Evolutionary conservation across 2,329 filamentous ascomycete species (phyloP), one percentile per base, ranked within the genome.

Genomic region (Elsinoe ampelina): DNA sequence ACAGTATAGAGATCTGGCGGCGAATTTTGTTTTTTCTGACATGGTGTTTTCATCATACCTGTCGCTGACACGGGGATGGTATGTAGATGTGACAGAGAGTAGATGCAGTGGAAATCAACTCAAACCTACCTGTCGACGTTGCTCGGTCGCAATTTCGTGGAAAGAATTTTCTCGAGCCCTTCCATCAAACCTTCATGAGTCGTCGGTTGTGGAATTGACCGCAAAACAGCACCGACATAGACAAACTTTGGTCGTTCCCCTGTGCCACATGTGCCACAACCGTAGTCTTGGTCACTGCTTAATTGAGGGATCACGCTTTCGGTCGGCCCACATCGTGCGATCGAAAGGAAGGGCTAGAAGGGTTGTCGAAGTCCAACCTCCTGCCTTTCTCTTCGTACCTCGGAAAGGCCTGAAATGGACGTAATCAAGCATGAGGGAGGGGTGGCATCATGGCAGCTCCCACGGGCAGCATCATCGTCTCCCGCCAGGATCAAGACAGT

Each of bases 301-400:
- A 35, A 50, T 50, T 50, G 22, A 35, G 26, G 32, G 45, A 52
- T 52, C 19, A 34, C 48, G 48, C 48, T 52, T 52, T 38, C 17
- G 48, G 32, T 30, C 48, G 48, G 48, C 48, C 48, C 48, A 52
- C 48, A 36, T 52, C 32, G 32, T 12, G 34, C 48, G 48, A 52
- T 36, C 48, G 30, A 19, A 20, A 17, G n/a, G 19, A 17, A 34
- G 34, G 48, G n/a, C 32, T 52, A 52, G 48, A 38, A 52, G 10
- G n/a, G 6, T 17, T n/a, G 32, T 34, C 26, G 30, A 50, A 50
- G 15, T 50, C 45, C 34, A 15, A 52, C 48, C 48, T 52, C 48
- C 48, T 52, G 36, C 48, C 48, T 52, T 8, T 26, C 32, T 35
- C 11, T 26, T 50, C 45, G n/a, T 50, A 26, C 45, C 45, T 50